A percentile compares a stretch with the other conserved stretches of the same genome.
Evolutionary conservation across 1,284 basidiomycete species (phyloP).

Genomic region (Cystobasidiaceae sp.): DNA sequence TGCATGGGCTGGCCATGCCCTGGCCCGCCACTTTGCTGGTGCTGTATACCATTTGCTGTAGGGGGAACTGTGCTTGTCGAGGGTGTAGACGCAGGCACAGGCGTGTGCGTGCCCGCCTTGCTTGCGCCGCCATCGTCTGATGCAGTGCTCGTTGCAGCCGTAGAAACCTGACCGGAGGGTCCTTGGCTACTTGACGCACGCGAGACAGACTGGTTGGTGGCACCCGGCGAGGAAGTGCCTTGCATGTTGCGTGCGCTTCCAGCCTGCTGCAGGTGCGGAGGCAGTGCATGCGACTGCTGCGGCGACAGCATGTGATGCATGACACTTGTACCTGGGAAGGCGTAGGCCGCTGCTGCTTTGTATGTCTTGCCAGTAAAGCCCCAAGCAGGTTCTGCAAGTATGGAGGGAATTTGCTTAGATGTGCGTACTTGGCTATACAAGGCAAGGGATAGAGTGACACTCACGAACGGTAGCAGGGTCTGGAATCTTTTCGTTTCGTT

Average conservation of each 20-base stretch:
- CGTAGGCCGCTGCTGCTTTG: constrained; percentile 30
- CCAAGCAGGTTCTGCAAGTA: constrained; percentile 34
- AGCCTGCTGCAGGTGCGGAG: constrained; percentile 12
- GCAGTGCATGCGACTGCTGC: constrained; percentile 7
- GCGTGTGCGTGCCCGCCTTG: constrained; percentile 1
- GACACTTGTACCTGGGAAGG: not conserved
- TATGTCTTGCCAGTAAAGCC: constrained; percentile 41
- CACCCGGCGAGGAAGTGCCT: not conserved
- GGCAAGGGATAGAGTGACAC: not conserved
- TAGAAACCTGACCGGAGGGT: not conserved
- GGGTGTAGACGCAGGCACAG: not conserved
- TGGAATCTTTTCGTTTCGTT: constrained; percentile 30
- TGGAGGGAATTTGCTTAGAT: not conserved
- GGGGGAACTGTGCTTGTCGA: no score
- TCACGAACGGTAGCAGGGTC: constrained; percentile 33
- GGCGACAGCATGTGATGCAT: not conserved
- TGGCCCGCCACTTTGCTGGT: not conserved
- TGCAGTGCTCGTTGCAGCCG: not conserved
- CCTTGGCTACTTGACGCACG: constrained; percentile 5
- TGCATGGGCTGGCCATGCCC: not conserved
- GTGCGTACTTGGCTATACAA: not conserved
- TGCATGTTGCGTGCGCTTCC: not conserved
- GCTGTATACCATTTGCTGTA: no score
- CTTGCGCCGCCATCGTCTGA: constrained; percentile 7
- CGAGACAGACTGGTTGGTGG: constrained; percentile 1